Evolutionary conservation across 73 alveolate genomes (phyloP), one percentile per base, ranked within the genome.

Genomic region (Durusdinium trenchii): DNA sequence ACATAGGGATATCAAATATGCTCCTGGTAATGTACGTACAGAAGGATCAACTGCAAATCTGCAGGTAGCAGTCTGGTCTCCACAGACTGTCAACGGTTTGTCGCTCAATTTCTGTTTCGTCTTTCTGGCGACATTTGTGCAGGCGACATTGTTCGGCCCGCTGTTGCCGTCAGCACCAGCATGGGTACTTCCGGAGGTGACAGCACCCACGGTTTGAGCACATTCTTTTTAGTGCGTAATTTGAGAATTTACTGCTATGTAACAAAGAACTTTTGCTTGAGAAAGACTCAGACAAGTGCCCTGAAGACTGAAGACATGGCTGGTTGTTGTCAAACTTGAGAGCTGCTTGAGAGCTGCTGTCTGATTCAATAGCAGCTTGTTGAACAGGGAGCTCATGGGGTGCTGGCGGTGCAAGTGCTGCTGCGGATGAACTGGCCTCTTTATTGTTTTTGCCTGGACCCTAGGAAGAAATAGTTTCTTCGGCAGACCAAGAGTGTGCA

Each of bases 301-400:
- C 30, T 60, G 73, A 23, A 60, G n/a, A 60, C 73, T 23, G 73
- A 60, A 23, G n/a, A n/a, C n/a, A n/a, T n/a, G n/a, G n/a, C n/a
- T n/a, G n/a, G n/a, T n/a, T n/a, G n/a, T n/a, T n/a, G n/a, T n/a
- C n/a, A n/a, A n/a, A n/a, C n/a, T n/a, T n/a, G n/a, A n/a, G n/a
- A n/a, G n/a, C n/a, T n/a, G n/a, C n/a, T n/a, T n/a, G n/a, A n/a
- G n/a, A n/a, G 32, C 42, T 32, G 36, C 36, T 5, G 18, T n/a
- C 81, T 10, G 81, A 67, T 67, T 42, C 81, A 67, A 3, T 18
- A 60, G 32, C 7, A 78, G 10, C 54, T 47, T 38, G n/a, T 9
- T 43, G 16, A 43, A 78, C 90, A 90, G 97, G 97, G 40, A 91
- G 97, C 87, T 64, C 78, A 45, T 91, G 97, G 97, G 97, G 97